phyloP scores from a whole-genome alignment of 2,329 filamentous ascomycete genomes.

The Parafenestella ontariensis region DNA sequence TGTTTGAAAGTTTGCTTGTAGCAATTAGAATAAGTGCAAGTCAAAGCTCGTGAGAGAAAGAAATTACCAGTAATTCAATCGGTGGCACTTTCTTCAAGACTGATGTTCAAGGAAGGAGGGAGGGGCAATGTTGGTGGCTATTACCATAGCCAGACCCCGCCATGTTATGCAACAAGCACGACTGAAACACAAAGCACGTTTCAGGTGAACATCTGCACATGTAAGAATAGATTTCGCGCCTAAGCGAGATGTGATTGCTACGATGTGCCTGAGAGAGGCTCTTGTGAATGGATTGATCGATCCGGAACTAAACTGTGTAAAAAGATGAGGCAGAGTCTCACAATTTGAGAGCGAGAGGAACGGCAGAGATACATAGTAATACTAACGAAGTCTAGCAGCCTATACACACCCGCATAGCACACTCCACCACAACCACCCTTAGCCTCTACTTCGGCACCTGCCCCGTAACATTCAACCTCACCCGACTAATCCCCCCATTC shows the following conservation, averaged over 20 bases:
- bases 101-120: conserved; percentile 21
- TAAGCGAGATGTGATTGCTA: too few relatives aligned
- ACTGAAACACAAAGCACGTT: conserved; percentile 23
- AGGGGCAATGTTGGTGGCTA: conserved; percentile 24
- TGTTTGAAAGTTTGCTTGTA: not conserved
- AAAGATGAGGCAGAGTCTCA: too few relatives aligned
- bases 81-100: conserved; percentile 20
- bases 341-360: too few relatives aligned
- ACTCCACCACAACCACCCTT: too few relatives aligned
- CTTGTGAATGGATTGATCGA: too few relatives aligned
- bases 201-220: conserved; percentile 23
- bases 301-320: too few relatives aligned
- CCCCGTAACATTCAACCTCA: not conserved
- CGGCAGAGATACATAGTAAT: too few relatives aligned
- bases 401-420: too few relatives aligned
- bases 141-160: conserved; percentile 25
- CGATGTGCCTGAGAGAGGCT: too few relatives aligned
- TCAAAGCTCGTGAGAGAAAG: not conserved
- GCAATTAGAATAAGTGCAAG: not conserved
- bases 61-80: conserved; percentile 10
- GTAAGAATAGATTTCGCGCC: too few relatives aligned
- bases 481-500: not conserved
- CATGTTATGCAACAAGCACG: conserved; percentile 16
- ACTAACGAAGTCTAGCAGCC: too few relatives aligned
- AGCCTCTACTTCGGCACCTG: not conserved